Conservation (phyloP, 2,329 filamentous ascomycete species). For the Aspergillus carbonarius region DNA sequence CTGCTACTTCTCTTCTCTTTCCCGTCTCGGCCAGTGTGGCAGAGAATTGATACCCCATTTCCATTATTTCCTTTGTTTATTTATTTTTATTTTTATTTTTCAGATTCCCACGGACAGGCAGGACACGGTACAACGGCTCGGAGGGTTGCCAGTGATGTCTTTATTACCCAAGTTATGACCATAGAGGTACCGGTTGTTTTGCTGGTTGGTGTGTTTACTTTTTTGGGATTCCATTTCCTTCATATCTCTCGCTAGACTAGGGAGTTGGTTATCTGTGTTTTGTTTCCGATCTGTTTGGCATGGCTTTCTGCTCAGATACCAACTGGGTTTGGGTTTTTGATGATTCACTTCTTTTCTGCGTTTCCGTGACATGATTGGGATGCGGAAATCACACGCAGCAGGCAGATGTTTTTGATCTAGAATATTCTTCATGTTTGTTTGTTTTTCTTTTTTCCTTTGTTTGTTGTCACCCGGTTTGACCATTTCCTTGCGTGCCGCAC, state of each 20-base stretch:
- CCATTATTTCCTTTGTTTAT: constrained; percentile 15
- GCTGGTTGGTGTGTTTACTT: constrained; percentile 23
- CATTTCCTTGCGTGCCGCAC: neutral
- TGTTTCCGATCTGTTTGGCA: constrained; percentile 17
- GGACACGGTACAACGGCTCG: constrained; percentile 21
- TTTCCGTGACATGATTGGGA: constrained; percentile 12
- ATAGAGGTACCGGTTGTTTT: constrained; percentile 42
- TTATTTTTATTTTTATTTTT: too few relatives aligned
- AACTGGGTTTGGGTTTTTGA: constrained; percentile 21
- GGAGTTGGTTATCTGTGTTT: constrained; percentile 29
- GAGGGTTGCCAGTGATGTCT: constrained; percentile 22
- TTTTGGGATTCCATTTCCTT: constrained; percentile 14
- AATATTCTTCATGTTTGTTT: constrained; percentile 2
- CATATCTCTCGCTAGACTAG: constrained; percentile 40
- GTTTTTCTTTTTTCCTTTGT: constrained; percentile 7
- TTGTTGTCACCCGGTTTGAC: neutral
- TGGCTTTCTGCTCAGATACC: constrained; percentile 22
- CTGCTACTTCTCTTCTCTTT: constrained; percentile 24
- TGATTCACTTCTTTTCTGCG: constrained; percentile 14
- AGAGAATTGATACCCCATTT: constrained; percentile 32
- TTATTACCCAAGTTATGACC: constrained; percentile 33
- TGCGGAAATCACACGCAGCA: constrained; percentile 14
- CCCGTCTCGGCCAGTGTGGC: constrained; percentile 19
- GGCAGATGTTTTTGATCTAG: constrained; percentile 14
- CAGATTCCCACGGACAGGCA: constrained; percentile 20